Evolutionary conservation across 164 flowering plant species (phyloP).

Genomic region (Nelumbo lutea): DNA sequence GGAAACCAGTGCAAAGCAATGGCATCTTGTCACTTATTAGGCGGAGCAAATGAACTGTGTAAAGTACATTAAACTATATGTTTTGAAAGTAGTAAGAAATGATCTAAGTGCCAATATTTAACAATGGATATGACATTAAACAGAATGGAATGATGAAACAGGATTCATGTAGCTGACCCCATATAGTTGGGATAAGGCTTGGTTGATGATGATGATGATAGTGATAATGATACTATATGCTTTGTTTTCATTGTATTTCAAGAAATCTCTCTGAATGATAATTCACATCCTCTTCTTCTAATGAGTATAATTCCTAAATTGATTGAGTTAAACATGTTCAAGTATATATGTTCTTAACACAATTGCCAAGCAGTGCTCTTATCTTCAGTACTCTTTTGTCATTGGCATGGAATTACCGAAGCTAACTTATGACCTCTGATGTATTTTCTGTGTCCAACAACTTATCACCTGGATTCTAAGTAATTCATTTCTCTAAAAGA

Average conservation of each 20-base stretch:
- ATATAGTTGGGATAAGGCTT: too few relatives aligned
- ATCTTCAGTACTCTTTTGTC: neutral
- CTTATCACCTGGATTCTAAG: neutral
- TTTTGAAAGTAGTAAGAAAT: too few relatives aligned
- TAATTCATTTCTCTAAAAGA: too few relatives aligned
- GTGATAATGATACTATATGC: too few relatives aligned
- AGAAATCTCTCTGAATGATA: neutral
- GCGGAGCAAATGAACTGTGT: constrained; percentile 1
- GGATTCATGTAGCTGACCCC: too few relatives aligned
- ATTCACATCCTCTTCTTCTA: neutral
- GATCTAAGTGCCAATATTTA: too few relatives aligned
- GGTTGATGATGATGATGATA: too few relatives aligned
- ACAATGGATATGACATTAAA: too few relatives aligned
- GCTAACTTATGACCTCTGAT: neutral
- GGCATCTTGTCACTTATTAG: constrained; percentile 31
- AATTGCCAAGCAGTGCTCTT: neutral
- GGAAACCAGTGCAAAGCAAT: constrained; percentile 17
- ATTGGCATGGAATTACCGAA: neutral
- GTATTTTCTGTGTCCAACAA: neutral
- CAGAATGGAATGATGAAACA: too few relatives aligned
- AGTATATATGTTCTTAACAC: neutral
- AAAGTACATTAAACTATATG: neutral
- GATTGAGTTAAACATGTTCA: neutral
- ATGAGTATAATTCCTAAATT: neutral
- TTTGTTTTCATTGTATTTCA: neutral